phyloP scores from a whole-genome alignment of 208 protist species.

The Acanthamoeba royreba region DNA sequence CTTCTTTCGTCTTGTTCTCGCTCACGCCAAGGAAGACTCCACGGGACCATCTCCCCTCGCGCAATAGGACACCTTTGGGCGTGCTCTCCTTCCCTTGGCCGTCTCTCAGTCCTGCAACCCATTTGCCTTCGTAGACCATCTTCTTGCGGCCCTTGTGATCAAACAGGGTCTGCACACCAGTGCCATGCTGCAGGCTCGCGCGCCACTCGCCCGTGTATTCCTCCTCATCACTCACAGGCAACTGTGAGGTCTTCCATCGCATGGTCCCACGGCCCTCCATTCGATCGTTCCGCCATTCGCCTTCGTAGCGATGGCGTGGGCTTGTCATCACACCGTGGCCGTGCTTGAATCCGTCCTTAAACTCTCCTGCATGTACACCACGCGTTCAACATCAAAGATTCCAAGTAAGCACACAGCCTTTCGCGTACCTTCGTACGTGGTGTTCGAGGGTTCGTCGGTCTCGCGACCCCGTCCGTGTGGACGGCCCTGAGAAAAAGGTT shows the following conservation, averaged over 20 bases:
- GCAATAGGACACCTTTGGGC: not conserved
- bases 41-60: not conserved
- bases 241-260: not conserved
- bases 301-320: not conserved
- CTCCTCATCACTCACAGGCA: not conserved
- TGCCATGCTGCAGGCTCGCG: not conserved
- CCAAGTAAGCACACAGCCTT: not conserved
- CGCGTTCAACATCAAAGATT: not conserved
- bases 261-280: not conserved
- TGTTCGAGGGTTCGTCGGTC: not conserved
- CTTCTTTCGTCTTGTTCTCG: not conserved
- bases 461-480: not conserved
- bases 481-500: no score
- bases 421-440: not conserved
- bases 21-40: not conserved
- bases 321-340: not conserved
- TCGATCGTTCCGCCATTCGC: not conserved
- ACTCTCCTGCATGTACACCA: not conserved
- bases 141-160: not conserved
- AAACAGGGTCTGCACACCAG: not conserved
- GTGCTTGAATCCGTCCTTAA: not conserved
- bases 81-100: not conserved
- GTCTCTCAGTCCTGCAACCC: not conserved
- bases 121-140: not conserved
- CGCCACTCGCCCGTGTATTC: slow-evolving; percentile 6